A percentile compares a stretch with the other conserved stretches of the same genome.
phyloP scores from a whole-genome alignment of 169 alveolate genomes.

The Fabrea salina region DNA sequence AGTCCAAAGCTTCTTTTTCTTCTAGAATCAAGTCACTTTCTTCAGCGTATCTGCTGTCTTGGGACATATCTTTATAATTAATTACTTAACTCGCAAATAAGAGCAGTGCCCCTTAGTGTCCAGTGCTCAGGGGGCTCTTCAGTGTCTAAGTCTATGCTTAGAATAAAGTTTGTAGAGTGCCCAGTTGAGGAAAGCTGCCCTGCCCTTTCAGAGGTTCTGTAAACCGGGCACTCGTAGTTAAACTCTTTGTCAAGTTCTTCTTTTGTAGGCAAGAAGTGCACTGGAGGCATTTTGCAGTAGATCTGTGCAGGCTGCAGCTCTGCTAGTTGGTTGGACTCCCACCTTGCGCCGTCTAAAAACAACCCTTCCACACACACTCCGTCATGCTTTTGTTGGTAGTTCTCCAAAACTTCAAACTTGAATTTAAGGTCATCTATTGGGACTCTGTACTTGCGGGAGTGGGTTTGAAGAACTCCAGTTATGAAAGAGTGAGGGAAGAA shows the following conservation, averaged over 20 bases:
- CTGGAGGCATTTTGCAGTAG: conserved; percentile 70
- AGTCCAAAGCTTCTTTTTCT: too few species aligned
- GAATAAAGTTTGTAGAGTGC: conserved; percentile 89
- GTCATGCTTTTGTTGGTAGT: conserved; percentile 52
- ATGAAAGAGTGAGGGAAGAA: conserved; percentile 84
- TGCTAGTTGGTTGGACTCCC: conserved; percentile 52
- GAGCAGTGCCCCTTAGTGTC: conserved; percentile 93
- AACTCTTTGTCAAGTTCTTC: conserved; percentile 59
- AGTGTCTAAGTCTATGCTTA: conserved; percentile 76
- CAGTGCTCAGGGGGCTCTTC: conserved; percentile 84
- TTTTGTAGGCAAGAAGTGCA: conserved; percentile 73
- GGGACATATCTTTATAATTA: too few species aligned
- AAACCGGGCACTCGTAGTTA: conserved; percentile 79
- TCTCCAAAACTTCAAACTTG: conserved; percentile 51
- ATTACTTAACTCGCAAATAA: conserved; percentile 85
- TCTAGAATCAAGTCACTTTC: too few species aligned
- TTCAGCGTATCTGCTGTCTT: too few species aligned
- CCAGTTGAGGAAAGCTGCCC: conserved; percentile 93
- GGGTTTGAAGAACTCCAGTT: conserved; percentile 83
- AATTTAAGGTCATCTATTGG: conserved; percentile 84
- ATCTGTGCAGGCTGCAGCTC: conserved; percentile 70
- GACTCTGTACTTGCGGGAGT: conserved; percentile 81
- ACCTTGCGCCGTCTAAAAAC: conserved; percentile 74
- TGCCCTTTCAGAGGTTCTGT: conserved; percentile 80
- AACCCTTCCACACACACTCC: conserved; percentile 73